Conservation (phyloP, 2,329 filamentous ascomycete species). For the Byssochlamys sp. region DNA sequence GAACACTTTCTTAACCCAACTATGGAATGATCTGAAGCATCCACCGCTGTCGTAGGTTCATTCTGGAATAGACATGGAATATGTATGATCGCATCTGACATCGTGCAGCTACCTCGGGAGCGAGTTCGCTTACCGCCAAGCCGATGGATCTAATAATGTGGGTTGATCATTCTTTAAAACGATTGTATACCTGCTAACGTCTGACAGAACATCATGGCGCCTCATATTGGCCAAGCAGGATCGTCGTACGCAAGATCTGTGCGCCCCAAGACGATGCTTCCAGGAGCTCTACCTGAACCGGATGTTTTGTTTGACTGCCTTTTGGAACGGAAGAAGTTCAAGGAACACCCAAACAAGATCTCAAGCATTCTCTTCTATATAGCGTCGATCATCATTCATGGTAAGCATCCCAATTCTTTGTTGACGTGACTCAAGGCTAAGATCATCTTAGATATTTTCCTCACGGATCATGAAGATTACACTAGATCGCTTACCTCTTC, state of each 20-base stretch:
- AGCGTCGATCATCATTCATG: constrained; percentile 58
- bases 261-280: constrained; percentile 47
- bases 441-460: constrained; percentile 48
- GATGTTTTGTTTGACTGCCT: constrained; percentile 59
- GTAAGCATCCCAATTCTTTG: constrained; percentile 14
- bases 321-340: constrained; percentile 53
- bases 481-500: constrained; percentile 60
- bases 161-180: constrained; percentile 19
- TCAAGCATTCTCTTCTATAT: constrained; percentile 68
- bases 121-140: constrained; percentile 23
- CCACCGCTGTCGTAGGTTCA: constrained; percentile 42
- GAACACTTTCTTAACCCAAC: constrained; percentile 42
- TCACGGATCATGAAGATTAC: constrained; percentile 54
- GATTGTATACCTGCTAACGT: constrained; percentile 12
- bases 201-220: constrained; percentile 50
- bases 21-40: constrained; percentile 48
- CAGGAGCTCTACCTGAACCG: constrained; percentile 54
- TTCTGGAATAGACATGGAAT: too few species aligned
- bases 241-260: constrained; percentile 62
- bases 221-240: constrained; percentile 54
- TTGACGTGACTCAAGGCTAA: constrained; percentile 10
- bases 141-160: constrained; percentile 36
- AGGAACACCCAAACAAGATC: constrained; percentile 60
- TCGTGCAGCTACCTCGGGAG: constrained; percentile 27
- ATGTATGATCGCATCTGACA: background rate